Evolutionary conservation across 768 basidiomycete species (phyloP).

Genomic region (Porphyrellus cyaneotinctus): DNA sequence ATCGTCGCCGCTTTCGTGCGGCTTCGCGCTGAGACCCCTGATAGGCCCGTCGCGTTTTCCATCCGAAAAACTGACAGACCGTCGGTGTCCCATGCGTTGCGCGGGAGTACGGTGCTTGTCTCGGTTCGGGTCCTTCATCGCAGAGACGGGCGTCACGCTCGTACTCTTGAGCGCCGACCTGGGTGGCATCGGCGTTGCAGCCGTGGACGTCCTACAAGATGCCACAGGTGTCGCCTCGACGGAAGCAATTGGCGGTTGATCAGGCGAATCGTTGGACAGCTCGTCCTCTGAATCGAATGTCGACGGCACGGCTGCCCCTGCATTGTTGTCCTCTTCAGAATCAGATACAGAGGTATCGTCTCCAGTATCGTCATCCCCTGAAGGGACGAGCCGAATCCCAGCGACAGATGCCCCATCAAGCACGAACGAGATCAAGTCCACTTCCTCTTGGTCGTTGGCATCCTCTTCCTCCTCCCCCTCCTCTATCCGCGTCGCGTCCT

Average conservation of each 20-base stretch:
- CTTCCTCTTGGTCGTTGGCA: conserved; percentile 60
- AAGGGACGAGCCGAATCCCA: conserved; percentile 48
- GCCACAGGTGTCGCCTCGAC: conserved; percentile 22
- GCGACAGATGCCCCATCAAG: conserved; percentile 60
- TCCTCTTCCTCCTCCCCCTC: conserved; percentile 45
- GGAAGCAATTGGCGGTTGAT: neutral
- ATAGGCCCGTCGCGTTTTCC: conserved; percentile 91
- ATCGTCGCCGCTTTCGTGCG: conserved; percentile 38
- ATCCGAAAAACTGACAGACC: conserved; percentile 96
- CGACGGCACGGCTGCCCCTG: conserved; percentile 2
- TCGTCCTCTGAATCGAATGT: conserved; percentile 39
- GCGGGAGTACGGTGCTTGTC: conserved; percentile 54
- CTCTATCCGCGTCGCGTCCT: conserved; percentile 39
- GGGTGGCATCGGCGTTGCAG: conserved; percentile 30
- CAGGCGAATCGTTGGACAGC: conserved; percentile 14
- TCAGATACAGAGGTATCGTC: conserved; percentile 40
- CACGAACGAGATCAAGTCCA: conserved; percentile 66
- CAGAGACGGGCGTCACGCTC: conserved; percentile 54
- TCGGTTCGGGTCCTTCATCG: conserved; percentile 49
- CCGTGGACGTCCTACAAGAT: conserved; percentile 8
- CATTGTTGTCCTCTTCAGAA: conserved; percentile 27
- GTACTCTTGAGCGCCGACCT: conserved; percentile 42
- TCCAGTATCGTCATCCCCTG: conserved; percentile 30
- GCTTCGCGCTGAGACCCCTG: conserved; percentile 44
- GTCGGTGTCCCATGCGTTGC: conserved; percentile 48